Evolutionary conservation across 106 monocot genomes (phyloP), one percentile per base, ranked within the genome.

Genomic region (Platanthera guangdongensis): DNA sequence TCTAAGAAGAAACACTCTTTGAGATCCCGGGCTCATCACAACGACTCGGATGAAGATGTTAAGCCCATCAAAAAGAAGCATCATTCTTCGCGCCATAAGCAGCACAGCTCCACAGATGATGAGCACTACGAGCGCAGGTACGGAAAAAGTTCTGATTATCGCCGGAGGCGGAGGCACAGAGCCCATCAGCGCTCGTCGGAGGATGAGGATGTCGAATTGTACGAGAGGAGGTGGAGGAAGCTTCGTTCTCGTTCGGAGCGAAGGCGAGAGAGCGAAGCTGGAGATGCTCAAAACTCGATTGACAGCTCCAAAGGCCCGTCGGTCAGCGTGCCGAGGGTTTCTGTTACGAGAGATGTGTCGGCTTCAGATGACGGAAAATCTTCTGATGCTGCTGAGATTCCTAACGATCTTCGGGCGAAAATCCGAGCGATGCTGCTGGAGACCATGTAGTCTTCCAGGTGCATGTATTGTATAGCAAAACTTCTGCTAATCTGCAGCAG

Each of bases 361-460:
- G 67, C 8, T 68, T 60, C 72, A 13, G 72, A 65, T 60, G 68
- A 48, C 22, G 73, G 75, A 59, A 52, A 78, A 2, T 45, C 79
- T 52, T 52, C 64, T 71, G 81, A 68, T 52, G 62, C 62, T 21
- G 78, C 90, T 18, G 90, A 89, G 19, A 83, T 93, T 57, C 82
- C 95, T 3, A 85, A 78, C 50, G 95, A 93, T 16, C 77, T 96
- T 49, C 84, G 95, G 78, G 90, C 89, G 9, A 96, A 96, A 84
- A 76, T 96, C 71, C 80, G 95, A 55, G 93, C 93, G 9, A 96
- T 96, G 93, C 73, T 96, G 47, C 74, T 89, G 47, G 88, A 88
- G 80, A 93, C 89, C 13, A n/a, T 90, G 77, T 93, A 76, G 71
- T 45, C 10, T 4, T 13, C 39, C 46, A 57, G 39, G 10, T 46